phyloP scores from a whole-genome alignment of 2,329 filamentous ascomycete species.

The Stagonosporopsis vannaccii region DNA sequence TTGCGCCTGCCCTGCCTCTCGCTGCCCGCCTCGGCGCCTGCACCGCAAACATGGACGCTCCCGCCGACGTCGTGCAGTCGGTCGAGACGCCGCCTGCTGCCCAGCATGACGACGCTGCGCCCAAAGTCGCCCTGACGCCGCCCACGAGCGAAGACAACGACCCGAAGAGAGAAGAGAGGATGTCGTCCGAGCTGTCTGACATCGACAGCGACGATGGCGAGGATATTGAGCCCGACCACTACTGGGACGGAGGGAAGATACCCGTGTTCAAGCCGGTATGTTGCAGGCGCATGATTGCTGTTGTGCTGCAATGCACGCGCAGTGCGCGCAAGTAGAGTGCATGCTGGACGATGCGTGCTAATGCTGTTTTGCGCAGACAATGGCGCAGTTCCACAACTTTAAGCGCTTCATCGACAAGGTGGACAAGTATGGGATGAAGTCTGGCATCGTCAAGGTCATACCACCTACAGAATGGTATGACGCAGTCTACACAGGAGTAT shows the following conservation, averaged over 20 bases:
- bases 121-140: conserved; percentile 56
- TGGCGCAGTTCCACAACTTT: conserved; percentile 95
- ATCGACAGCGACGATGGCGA: conserved; percentile 61
- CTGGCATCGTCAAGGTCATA: conserved; percentile 94
- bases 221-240: conserved; percentile 84
- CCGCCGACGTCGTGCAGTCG: conserved; percentile 41
- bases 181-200: conserved; percentile 58
- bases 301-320: conserved; percentile 8
- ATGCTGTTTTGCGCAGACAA: conserved; percentile 62
- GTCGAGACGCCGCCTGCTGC: conserved; percentile 38
- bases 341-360: conserved; percentile 20
- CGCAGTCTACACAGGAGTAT: background rate
- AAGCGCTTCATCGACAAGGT: conserved; percentile 89
- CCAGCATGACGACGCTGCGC: conserved; percentile 35
- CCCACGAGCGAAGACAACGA: conserved; percentile 61
- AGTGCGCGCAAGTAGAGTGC: background rate
- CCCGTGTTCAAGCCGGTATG: conserved; percentile 89
- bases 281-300: conserved; percentile 32
- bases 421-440: conserved; percentile 95
- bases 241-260: conserved; percentile 81
- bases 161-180: conserved; percentile 51
- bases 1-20: conserved; percentile 28
- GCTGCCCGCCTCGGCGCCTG: conserved; percentile 26
- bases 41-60: conserved; percentile 38
- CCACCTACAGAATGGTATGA: conserved; percentile 91